Percentiles rank a stretch among this genome's conserved stretches.
phyloP scores from a whole-genome alignment of 106 monocot species.

The Iris macrosiphon region DNA sequence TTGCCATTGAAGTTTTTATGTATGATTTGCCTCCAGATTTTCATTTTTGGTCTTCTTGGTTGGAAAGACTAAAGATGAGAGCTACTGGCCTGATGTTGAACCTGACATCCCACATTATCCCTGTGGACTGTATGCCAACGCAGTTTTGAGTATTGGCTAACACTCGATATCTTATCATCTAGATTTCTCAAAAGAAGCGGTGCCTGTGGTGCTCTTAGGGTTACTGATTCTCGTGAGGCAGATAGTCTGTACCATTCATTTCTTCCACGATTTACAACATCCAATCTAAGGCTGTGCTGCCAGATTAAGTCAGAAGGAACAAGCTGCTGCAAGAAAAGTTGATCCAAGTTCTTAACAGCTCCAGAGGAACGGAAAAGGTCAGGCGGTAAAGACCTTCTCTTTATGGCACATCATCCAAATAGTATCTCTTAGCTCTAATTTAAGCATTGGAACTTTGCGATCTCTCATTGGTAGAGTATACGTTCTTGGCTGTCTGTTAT shows the following conservation, averaged over 20 bases:
- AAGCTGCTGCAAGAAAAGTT: slow-evolving; percentile 50
- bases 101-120: slow-evolving; percentile 42
- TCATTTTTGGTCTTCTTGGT: slow-evolving; percentile 63
- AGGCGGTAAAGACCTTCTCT: slow-evolving; percentile 54
- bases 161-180: slow-evolving; percentile 62
- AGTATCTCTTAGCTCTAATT: too few species aligned
- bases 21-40: slow-evolving; percentile 72
- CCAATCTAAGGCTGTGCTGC: slow-evolving; percentile 31
- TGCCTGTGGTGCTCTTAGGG: slow-evolving; percentile 47
- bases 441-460: too few species aligned
- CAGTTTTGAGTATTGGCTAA: slow-evolving; percentile 80
- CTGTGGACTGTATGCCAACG: slow-evolving; percentile 78
- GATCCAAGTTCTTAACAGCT: slow-evolving; percentile 30
- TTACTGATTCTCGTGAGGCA: slow-evolving; percentile 44
- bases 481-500: too few species aligned
- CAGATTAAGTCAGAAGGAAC: slow-evolving; percentile 35
- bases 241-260: slow-evolving; percentile 77
- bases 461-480: too few species aligned
- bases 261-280: slow-evolving; percentile 78
- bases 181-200: slow-evolving; percentile 10
- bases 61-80: slow-evolving; percentile 27
- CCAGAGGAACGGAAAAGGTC: slow-evolving; percentile 67
- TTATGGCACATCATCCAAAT: slow-evolving; percentile 79
- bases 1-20: slow-evolving; percentile 50
- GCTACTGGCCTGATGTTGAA: slow-evolving; percentile 51